A percentile compares a stretch with the other conserved stretches of the same genome.
Evolutionary conservation across 768 basidiomycete species (phyloP).

Genomic region (Scleroderma citrinum): DNA sequence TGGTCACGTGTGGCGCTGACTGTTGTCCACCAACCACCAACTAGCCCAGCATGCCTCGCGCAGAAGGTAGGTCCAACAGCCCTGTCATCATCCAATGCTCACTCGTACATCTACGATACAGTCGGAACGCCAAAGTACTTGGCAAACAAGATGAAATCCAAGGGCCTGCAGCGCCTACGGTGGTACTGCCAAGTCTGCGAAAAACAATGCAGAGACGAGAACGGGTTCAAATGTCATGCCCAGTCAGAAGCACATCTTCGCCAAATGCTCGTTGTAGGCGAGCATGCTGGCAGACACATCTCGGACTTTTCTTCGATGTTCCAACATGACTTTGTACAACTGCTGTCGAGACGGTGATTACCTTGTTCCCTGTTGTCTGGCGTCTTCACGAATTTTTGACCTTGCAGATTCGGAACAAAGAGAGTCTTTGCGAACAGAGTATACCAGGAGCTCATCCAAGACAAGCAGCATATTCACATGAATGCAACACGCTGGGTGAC

Average conservation of each 20-base stretch:
- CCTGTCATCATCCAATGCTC: background rate
- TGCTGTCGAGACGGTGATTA: constrained; percentile 79
- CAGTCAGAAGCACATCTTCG: constrained; percentile 86
- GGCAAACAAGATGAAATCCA: constrained; percentile 96
- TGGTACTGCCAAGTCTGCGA: constrained; percentile 99
- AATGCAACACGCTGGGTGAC: constrained; percentile 98
- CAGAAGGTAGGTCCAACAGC: constrained; percentile 52
- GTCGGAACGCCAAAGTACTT: constrained; percentile 86
- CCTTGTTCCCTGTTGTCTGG: background rate
- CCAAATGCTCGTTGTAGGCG: constrained; percentile 96
- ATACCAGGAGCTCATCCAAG: constrained; percentile 96
- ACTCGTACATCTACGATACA: constrained; percentile 21
- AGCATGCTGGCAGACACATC: constrained; percentile 89
- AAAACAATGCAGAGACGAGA: constrained; percentile 98
- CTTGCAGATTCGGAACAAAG: constrained; percentile 79
- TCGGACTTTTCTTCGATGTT: constrained; percentile 84
- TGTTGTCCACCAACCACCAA: too few relatives aligned
- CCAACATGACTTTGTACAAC: constrained; percentile 85
- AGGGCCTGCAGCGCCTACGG: constrained; percentile 89
- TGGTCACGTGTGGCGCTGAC: too few relatives aligned
- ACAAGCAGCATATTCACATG: constrained; percentile 95
- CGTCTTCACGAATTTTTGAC: background rate
- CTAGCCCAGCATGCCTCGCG: constrained; percentile 62
- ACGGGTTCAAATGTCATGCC: constrained; percentile 96
- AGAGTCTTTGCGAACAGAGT: constrained; percentile 92